Evolutionary conservation across 441 rosid species (phyloP), one percentile per base, ranked within the genome.

Genomic region (Euphorbia celastroides): DNA sequence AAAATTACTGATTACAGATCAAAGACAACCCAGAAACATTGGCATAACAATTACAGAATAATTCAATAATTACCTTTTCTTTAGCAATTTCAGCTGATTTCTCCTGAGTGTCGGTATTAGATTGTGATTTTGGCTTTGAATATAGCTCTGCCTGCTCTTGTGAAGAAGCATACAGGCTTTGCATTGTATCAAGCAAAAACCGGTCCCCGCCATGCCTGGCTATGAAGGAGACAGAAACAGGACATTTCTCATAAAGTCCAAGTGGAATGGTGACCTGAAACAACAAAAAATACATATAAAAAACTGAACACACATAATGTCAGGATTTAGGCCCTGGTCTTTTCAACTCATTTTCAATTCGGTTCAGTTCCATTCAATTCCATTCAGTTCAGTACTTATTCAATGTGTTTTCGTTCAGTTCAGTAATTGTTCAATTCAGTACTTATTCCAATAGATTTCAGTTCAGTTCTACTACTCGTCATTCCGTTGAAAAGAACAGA

Each of bases 191-290:
- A 66, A 94, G 82, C 66, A 94, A 79, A 81, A 94, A 92, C 56
- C 97, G 87, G 79, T 94, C 99, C 57, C 93, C 94, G 51, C 97
- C 97, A 68, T 84, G 84, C 70, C 83, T 88, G 72, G 86, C 98
- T 75, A 94, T n/a, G n/a, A n/a, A n/a, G n/a, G n/a, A n/a, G n/a
- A n/a, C n/a, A n/a, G n/a, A n/a, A n/a, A n/a, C n/a, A n/a, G n/a
- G n/a, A n/a, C n/a, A n/a, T n/a, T n/a, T n/a, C n/a, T n/a, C n/a
- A n/a, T n/a, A n/a, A n/a, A n/a, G n/a, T n/a, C n/a, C n/a, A n/a
- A n/a, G n/a, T n/a, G n/a, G n/a, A n/a, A n/a, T n/a, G n/a, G n/a
- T 81, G 76, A 84, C 99, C 98, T 94, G 82, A 64, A 81, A 72
- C 54, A 74, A 72, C 61, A n/a, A 76, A 38, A 5, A 52, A 54